Evolutionary conservation across 2,329 filamentous ascomycete species (phyloP), one percentile per base, ranked within the genome.

Genomic region (Metarhizium rileyi): DNA sequence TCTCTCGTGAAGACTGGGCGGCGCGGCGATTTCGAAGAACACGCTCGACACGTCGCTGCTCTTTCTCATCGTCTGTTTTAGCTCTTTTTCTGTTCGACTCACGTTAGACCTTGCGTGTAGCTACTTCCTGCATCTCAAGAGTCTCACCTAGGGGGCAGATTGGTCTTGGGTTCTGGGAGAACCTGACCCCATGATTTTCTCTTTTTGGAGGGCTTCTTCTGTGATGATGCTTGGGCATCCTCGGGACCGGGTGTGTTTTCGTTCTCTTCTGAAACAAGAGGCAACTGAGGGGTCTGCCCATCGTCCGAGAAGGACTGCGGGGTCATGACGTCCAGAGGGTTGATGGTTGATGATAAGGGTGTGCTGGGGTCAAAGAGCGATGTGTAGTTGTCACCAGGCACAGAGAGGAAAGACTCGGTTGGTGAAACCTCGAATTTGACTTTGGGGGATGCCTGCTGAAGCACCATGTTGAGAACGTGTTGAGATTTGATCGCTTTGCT

Each of bases 111-210:
- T 14, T 25, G 20, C 9, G 6, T 20, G 3, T 6, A 25, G 8
- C 10, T 25, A 18, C 14, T 42, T 10, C 5, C 4, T 23, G 9
- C 6, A 25, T 12, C 25, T 12, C 22, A 1, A 42, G 27, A 5
- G 6, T 23, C 73, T 63, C 80, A 87, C 85, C 90, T 84, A 36
- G 91, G 91, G 53, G 91, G 91, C 7, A 97, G 81, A 63, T 91
- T 94, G 28, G 93, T 97, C 78, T 96, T 97, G 41, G 93, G 93
- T 64, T 94, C 88, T 18, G 93, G 93, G 38, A 97, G 82, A 66
- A 95, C 88, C 70, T 98, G 93, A 46, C 93, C 93, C 93, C 93
- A 98, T 45, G 93, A 97, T 73, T 97, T 98, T 62, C 93, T 79
- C 81, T 96, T 96, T 81, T 96, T 96, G 33, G 77, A 72, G 1